Evolutionary conservation across 345 rosid species (phyloP).

Genomic region (Conringia planisiliqua): DNA sequence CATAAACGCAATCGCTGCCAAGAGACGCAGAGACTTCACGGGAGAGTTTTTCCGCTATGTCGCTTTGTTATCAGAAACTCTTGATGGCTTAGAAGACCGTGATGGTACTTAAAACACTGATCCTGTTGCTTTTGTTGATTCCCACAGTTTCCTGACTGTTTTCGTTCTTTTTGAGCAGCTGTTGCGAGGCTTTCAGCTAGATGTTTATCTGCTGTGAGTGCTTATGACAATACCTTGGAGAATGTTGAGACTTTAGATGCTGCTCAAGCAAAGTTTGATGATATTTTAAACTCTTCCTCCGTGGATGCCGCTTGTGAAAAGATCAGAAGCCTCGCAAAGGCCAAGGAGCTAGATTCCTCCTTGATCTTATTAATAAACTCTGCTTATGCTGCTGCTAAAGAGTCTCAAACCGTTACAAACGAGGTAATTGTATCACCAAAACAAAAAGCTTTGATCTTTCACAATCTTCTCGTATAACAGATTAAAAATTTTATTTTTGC

Average conservation of each 20-base stretch:
- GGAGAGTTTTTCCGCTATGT: slow-evolving; percentile 75
- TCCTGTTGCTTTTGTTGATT: background rate
- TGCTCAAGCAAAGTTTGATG: slow-evolving; percentile 88
- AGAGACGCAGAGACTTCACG: slow-evolving; percentile 71
- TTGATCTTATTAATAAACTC: slow-evolving; percentile 75
- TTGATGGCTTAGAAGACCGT: slow-evolving; percentile 67
- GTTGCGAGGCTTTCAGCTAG: slow-evolving; percentile 74
- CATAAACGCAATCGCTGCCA: slow-evolving; percentile 65
- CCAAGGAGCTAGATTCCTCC: slow-evolving; percentile 88
- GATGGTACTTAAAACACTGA: slow-evolving; percentile 57
- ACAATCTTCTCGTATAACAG: background rate
- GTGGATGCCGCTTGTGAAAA: slow-evolving; percentile 79
- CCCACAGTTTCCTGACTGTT: background rate
- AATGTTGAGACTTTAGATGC: slow-evolving; percentile 61
- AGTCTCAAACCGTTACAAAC: slow-evolving; percentile 63
- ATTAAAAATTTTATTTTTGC: background rate
- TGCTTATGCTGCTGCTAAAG: slow-evolving; percentile 91
- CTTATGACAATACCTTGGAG: slow-evolving; percentile 79
- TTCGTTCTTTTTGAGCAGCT: slow-evolving; percentile 40
- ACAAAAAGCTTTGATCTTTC: background rate
- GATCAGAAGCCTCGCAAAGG: slow-evolving; percentile 77
- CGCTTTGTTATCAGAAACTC: slow-evolving; percentile 57
- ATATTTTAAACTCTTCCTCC: slow-evolving; percentile 75
- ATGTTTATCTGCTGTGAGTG: slow-evolving; percentile 83
- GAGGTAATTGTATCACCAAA: slow-evolving; percentile 43